A percentile compares a stretch with the other conserved stretches of the same genome.
These are phyloP conservation scores for Rhizophagus sp. DNA, from an alignment of 192 early-diverging fungal species.

Conservation along the genomic window DNA sequence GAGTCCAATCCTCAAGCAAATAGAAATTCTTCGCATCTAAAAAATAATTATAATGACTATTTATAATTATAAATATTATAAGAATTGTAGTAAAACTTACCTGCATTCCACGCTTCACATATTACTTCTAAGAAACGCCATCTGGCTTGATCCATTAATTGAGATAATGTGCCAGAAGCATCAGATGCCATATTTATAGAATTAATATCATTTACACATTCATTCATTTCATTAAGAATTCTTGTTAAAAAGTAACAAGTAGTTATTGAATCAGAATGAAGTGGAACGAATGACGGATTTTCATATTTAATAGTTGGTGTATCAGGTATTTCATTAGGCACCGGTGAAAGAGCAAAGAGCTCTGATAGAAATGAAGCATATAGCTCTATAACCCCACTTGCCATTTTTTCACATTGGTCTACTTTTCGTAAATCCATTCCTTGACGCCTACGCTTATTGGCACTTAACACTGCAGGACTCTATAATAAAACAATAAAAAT, in stretches of 20 bases:
- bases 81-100: conserved; percentile 54
- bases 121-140: conserved; percentile 71
- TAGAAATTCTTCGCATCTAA: conserved; percentile 74
- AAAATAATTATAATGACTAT: conserved; percentile 18
- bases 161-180: conserved; percentile 65
- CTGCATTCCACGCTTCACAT: conserved; percentile 75
- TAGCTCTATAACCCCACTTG: conserved; percentile 60
- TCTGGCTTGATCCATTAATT: conserved; percentile 72
- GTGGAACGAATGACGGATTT: conserved; percentile 28
- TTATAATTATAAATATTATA: neutral
- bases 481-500: neutral
- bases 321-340: neutral
- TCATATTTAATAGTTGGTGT: neutral
- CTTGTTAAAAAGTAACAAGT: conserved; percentile 75
- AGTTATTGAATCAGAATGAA: conserved; percentile 47
- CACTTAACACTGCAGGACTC: conserved; percentile 24
- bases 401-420: conserved; percentile 65
- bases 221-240: conserved; percentile 72
- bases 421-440: conserved; percentile 63
- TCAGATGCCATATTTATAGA: conserved; percentile 72
- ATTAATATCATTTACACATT: conserved; percentile 78
- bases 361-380: conserved; percentile 59
- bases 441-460: conserved; percentile 40
- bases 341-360: conserved; percentile 40
- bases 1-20: conserved; percentile 71